A percentile compares a stretch with the other conserved stretches of the same genome.
phyloP scores from a whole-genome alignment of 2,329 filamentous ascomycete genomes.

The Alternaria incomplexa region DNA sequence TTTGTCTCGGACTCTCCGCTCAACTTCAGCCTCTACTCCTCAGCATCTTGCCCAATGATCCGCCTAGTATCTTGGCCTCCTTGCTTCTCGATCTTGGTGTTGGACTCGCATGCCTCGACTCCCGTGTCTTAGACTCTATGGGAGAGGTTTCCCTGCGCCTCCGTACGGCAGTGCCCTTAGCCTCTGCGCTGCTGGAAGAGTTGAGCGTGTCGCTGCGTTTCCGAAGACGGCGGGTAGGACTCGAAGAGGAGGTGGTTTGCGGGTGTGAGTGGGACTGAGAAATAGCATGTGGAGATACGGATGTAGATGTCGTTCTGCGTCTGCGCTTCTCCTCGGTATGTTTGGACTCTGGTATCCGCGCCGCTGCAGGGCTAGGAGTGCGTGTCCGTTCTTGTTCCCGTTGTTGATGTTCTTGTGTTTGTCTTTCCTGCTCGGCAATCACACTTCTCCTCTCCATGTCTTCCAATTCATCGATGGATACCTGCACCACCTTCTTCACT shows the following conservation, averaged over 20 bases:
- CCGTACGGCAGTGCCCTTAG: constrained; percentile 4
- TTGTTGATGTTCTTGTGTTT: not conserved
- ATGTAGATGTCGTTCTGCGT: not conserved
- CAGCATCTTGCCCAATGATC: constrained; percentile 18
- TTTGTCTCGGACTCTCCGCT: not conserved
- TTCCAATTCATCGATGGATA: constrained; percentile 5
- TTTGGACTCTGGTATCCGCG: constrained; percentile 1
- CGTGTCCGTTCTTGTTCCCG: not conserved
- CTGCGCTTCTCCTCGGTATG: constrained; percentile 8
- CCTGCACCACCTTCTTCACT: not conserved
- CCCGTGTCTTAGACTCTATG: constrained; percentile 11
- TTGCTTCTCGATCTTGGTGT: constrained; percentile 12
- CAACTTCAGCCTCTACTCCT: constrained; percentile 13
- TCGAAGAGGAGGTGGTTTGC: constrained; percentile 1
- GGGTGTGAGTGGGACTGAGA: not conserved
- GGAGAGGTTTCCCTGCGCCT: constrained; percentile 16
- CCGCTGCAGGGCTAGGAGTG: constrained; percentile 11
- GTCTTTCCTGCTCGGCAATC: not conserved
- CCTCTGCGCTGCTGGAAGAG: constrained; percentile 20
- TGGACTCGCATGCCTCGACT: constrained; percentile 18
- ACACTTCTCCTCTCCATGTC: constrained; percentile 7
- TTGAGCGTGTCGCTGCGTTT: constrained; percentile 32
- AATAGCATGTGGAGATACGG: not conserved
- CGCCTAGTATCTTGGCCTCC: constrained; percentile 4
- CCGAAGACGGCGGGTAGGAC: constrained; percentile 18